A percentile compares a stretch with the other conserved stretches of the same genome.
These are phyloP conservation scores for Gossypium mustelinum DNA, from an alignment of 345 rosid genomes.

Conservation along the genomic window DNA sequence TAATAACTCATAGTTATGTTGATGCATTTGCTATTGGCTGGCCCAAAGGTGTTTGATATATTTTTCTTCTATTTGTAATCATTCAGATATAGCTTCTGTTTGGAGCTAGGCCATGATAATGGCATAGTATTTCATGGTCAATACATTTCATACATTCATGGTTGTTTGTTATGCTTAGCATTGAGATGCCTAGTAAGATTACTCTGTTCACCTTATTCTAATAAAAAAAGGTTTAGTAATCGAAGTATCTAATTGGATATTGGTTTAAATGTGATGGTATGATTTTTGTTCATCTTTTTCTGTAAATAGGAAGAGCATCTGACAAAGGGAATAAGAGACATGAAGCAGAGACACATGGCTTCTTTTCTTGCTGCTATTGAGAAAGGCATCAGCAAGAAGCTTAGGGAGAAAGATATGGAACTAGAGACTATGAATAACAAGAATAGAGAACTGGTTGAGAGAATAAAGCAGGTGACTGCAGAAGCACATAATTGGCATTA, in stretches of 20 bases:
- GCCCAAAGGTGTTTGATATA: neutral
- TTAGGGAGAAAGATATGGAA: constrained; percentile 70
- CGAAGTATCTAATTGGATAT: neutral
- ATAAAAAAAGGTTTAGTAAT: neutral
- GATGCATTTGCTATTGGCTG: neutral
- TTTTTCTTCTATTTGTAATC: neutral
- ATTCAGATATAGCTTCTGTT: neutral
- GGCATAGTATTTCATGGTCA: neutral
- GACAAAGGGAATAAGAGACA: constrained; percentile 58
- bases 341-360: constrained; percentile 63
- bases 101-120: neutral
- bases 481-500: constrained; percentile 82
- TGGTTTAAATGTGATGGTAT: constrained; percentile 1
- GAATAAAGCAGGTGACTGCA: constrained; percentile 53
- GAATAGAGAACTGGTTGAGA: constrained; percentile 67
- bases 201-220: neutral
- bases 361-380: constrained; percentile 64
- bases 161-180: neutral
- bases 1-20: neutral
- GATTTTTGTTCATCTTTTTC: neutral
- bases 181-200: neutral
- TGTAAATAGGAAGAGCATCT: constrained; percentile 52
- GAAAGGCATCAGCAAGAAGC: constrained; percentile 59
- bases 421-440: constrained; percentile 65
- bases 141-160: neutral